Conservation (phyloP, 176 grass and related monocot species). For the Urochloa ruziziensis region DNA sequence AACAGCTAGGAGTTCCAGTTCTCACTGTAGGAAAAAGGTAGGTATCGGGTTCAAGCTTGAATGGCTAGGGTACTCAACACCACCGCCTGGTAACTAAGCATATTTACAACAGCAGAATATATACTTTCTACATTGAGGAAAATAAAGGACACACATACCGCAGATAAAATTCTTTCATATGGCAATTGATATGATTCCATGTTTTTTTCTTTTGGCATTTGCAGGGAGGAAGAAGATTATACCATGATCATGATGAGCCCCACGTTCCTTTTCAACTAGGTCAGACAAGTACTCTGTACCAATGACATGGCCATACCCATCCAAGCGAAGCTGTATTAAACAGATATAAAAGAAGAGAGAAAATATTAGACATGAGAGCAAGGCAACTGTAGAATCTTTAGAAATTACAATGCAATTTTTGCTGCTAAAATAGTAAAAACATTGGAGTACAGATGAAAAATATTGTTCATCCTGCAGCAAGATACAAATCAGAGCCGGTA, state of each 20-base stretch:
- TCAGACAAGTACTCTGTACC: conserved; percentile 32
- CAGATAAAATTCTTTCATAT: background rate
- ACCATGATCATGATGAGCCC: conserved; percentile 59
- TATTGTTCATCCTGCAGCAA: conserved; percentile 5
- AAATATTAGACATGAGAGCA: conserved; percentile 23
- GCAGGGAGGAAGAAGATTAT: conserved; percentile 10
- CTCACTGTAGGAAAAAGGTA: background rate
- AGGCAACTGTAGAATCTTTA: background rate
- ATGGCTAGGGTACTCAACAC: background rate
- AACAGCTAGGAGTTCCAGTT: background rate
- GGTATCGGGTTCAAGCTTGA: background rate
- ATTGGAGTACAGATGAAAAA: background rate
- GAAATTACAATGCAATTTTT: background rate
- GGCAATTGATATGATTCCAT: background rate
- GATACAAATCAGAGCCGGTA: too few species aligned
- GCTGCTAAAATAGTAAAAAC: background rate
- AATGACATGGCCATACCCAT: conserved; percentile 63
- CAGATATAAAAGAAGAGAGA: conserved; percentile 25
- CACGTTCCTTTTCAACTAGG: too few species aligned
- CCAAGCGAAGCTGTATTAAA: conserved; percentile 69
- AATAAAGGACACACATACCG: background rate
- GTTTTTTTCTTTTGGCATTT: background rate
- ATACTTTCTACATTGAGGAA: background rate
- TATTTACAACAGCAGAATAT: background rate
- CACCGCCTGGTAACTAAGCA: background rate